Percentiles rank a stretch among this genome's conserved stretches.
Conservation (phyloP, 352 stramenopile genomes). For the Pythium folliculosum region DNA sequence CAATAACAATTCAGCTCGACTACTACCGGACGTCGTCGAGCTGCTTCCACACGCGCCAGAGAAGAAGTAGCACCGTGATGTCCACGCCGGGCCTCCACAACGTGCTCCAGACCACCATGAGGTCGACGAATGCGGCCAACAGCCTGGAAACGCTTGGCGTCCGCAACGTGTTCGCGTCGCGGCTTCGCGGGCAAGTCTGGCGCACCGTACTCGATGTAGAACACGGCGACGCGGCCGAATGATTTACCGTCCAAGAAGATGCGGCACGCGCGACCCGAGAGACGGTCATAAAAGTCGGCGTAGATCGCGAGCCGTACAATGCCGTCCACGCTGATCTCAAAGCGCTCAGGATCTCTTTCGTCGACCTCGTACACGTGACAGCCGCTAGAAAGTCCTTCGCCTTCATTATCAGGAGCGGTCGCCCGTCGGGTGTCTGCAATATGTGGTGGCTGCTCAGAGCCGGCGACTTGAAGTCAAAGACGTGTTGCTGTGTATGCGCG, state of each 20-base stretch:
- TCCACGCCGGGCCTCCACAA: conserved; percentile 14
- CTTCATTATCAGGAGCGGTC: neutral
- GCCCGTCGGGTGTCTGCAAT: neutral
- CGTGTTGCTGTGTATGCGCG: neutral
- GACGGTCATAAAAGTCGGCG: conserved; percentile 14
- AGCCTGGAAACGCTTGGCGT: neutral
- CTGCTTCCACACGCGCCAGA: conserved; percentile 1
- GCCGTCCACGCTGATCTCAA: neutral
- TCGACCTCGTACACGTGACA: conserved; percentile 5
- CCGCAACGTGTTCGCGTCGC: neutral
- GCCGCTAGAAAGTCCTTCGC: neutral
- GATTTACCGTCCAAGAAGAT: neutral
- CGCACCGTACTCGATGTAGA: conserved; percentile 4
- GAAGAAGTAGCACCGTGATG: neutral
- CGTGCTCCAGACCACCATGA: too few species aligned
- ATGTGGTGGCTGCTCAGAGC: neutral
- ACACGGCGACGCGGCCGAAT: conserved; percentile 2
- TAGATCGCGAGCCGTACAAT: neutral
- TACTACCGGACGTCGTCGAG: too few species aligned
- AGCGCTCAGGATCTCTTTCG: neutral
- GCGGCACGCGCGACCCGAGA: conserved; percentile 2
- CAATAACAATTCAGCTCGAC: too few species aligned
- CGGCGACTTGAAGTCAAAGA: conserved; percentile 7
- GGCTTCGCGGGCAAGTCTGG: neutral
- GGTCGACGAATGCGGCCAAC: conserved; percentile 11